phyloP scores from a whole-genome alignment of 345 rosid genomes.

The Nephelium lappaceum region DNA sequence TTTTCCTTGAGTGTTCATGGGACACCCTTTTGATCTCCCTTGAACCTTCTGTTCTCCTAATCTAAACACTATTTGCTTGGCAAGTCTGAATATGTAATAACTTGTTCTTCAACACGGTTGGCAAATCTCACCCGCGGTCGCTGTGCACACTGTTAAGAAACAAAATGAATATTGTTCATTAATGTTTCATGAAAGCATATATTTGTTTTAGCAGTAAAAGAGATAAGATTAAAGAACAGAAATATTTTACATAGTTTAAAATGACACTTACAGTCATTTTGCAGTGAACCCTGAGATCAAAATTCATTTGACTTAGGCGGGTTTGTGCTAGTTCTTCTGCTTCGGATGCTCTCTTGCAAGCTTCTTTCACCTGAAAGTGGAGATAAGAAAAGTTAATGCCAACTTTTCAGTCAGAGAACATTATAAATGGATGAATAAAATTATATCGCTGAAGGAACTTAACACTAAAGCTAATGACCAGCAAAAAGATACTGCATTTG shows the following conservation, averaged over 20 bases:
- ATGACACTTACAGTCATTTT: conserved; percentile 54
- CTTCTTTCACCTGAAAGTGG: conserved; percentile 58
- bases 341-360: conserved; percentile 52
- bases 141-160: conserved; percentile 45
- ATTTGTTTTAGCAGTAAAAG: background rate
- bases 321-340: conserved; percentile 56
- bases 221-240: background rate
- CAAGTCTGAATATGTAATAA: conserved; percentile 19
- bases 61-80: conserved; percentile 8
- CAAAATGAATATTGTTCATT: conserved; percentile 10
- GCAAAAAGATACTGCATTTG: background rate
- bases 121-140: conserved; percentile 65
- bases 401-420: background rate
- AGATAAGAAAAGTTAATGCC: background rate
- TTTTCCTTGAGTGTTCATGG: background rate
- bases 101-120: conserved; percentile 39
- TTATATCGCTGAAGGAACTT: background rate
- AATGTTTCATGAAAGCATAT: background rate
- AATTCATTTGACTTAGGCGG: conserved; percentile 60
- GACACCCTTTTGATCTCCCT: background rate
- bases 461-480: background rate
- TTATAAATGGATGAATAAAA: background rate
- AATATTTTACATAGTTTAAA: background rate
- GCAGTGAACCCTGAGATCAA: conserved; percentile 65
- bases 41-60: no score